These are phyloP conservation scores for Dalbergia cultrata DNA, from an alignment of 306 rosid genomes.

Conservation along the genomic window DNA sequence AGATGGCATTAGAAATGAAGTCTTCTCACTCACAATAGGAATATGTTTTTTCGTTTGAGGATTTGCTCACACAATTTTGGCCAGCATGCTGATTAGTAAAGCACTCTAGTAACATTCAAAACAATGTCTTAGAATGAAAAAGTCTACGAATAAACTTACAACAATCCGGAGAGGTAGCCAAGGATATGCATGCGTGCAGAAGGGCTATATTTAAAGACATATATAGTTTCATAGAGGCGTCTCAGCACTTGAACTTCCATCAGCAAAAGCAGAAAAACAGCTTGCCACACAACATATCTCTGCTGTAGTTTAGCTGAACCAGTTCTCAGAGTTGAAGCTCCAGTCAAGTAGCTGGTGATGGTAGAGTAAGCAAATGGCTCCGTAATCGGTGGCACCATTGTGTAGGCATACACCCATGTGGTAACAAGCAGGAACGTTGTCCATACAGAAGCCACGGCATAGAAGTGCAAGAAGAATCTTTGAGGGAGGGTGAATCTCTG, in stretches of 20 bases:
- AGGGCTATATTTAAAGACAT: constrained; percentile 78
- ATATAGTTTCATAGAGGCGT: constrained; percentile 74
- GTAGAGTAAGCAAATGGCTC: constrained; percentile 64
- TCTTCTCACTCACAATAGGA: not conserved
- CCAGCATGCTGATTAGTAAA: no score
- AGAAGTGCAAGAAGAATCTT: constrained; percentile 80
- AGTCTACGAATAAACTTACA: constrained; percentile 64
- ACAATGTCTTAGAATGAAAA: not conserved
- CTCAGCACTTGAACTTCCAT: constrained; percentile 84
- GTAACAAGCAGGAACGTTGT: constrained; percentile 75
- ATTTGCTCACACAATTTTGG: no score
- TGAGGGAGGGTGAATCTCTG: constrained; percentile 91
- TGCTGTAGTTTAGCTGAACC: constrained; percentile 45
- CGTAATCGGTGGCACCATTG: constrained; percentile 54
- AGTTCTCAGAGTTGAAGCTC: constrained; percentile 63
- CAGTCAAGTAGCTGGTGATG: constrained; percentile 67
- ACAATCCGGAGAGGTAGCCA: constrained; percentile 84
- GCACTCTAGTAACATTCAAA: no score
- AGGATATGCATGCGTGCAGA: constrained; percentile 86
- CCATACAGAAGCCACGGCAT: constrained; percentile 72
- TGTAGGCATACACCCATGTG: constrained; percentile 77
- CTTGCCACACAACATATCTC: constrained; percentile 64
- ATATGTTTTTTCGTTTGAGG: not conserved
- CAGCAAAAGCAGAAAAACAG: constrained; percentile 79
- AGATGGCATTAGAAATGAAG: constrained; percentile 1